Percentiles rank a stretch among this genome's conserved stretches.
These are phyloP conservation scores for Mycena polygramma DNA, from an alignment of 768 basidiomycete genomes.

Conservation along the genomic window DNA sequence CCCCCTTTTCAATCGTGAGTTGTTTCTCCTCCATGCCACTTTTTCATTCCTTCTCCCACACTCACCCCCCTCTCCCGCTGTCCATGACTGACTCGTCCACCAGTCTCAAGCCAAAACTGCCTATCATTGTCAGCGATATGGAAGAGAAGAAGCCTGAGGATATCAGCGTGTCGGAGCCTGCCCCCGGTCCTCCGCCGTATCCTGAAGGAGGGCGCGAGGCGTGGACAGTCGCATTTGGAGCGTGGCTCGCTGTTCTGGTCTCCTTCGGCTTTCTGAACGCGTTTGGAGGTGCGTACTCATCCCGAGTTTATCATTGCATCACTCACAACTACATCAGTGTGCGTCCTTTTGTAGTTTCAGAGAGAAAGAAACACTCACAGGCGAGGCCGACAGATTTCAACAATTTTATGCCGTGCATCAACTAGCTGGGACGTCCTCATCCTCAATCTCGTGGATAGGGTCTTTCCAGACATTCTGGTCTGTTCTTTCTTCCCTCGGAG, in stretches of 20 bases:
- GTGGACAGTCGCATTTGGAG: conserved; percentile 33
- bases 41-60: too few species aligned
- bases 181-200: neutral
- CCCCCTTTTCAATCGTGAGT: too few species aligned
- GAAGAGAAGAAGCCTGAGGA: too few species aligned
- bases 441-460: conserved; percentile 45
- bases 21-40: too few species aligned
- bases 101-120: too few species aligned
- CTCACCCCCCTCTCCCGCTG: too few species aligned
- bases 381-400: conserved; percentile 41
- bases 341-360: neutral
- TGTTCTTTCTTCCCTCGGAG: conserved; percentile 1
- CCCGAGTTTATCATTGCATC: neutral
- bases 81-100: too few species aligned
- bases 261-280: conserved; percentile 39
- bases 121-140: too few species aligned
- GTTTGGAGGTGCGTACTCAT: conserved; percentile 35
- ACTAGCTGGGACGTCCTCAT: conserved; percentile 37
- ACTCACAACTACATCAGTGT: conserved; percentile 16
- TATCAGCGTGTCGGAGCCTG: too few species aligned
- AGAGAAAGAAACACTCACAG: too few species aligned
- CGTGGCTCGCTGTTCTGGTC: conserved; percentile 37
- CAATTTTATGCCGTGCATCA: conserved; percentile 41
- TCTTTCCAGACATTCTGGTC: conserved; percentile 41
- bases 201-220: conserved; percentile 18